These are phyloP conservation scores for Plenodomus biglobosus DNA, from an alignment of 2,329 filamentous ascomycete species.

Conservation along the genomic window DNA sequence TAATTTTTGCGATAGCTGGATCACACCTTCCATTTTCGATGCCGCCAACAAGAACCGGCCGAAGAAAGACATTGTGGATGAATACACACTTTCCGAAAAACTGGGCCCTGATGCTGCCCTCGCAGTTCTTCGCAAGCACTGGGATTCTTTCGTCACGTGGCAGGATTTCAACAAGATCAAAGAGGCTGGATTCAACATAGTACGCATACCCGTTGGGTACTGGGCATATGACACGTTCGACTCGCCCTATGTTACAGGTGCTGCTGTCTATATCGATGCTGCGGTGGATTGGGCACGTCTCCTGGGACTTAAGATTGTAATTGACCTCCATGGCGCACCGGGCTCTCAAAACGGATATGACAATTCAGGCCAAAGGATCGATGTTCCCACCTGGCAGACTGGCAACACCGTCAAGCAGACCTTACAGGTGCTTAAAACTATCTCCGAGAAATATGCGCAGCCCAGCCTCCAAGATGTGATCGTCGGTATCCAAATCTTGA, in stretches of 20 bases:
- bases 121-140: constrained; percentile 52
- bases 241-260: constrained; percentile 55
- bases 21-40: constrained; percentile 60
- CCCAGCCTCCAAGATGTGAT: constrained; percentile 60
- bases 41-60: constrained; percentile 23
- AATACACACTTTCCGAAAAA: constrained; percentile 55
- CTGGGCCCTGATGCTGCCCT: constrained; percentile 52
- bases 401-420: constrained; percentile 55
- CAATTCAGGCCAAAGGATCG: constrained; percentile 58
- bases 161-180: constrained; percentile 60
- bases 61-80: constrained; percentile 49
- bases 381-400: constrained; percentile 49
- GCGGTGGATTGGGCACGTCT: constrained; percentile 60
- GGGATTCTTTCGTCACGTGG: constrained; percentile 54
- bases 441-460: constrained; percentile 60
- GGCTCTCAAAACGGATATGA: constrained; percentile 64
- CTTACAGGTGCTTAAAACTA: constrained; percentile 58
- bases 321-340: constrained; percentile 61
- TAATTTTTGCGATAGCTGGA: constrained; percentile 47
- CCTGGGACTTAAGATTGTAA: constrained; percentile 58
- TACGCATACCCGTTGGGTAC: constrained; percentile 61
- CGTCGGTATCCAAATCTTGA: constrained; percentile 59
- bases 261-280: constrained; percentile 56
- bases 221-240: constrained; percentile 59
- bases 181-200: constrained; percentile 59